phyloP scores from a whole-genome alignment of 352 stramenopile species.

The Globisporangium perplexum region DNA sequence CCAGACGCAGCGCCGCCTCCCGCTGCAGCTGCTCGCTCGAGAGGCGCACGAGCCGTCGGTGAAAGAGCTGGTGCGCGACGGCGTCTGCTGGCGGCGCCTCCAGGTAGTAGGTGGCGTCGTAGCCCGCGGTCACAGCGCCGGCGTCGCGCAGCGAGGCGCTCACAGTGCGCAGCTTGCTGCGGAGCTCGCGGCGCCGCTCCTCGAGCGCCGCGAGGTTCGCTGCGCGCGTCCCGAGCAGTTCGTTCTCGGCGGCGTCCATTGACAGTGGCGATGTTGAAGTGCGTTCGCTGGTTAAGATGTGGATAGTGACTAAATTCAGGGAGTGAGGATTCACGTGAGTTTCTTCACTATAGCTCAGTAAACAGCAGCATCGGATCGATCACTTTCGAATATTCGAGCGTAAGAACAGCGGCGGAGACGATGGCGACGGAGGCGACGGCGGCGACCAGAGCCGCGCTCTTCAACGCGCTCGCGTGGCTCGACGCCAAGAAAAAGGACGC shows the following conservation, averaged over 20 bases:
- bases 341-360: neutral
- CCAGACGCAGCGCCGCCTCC: conserved; percentile 24
- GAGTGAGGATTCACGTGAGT: neutral
- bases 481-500: conserved; percentile 55
- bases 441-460: conserved; percentile 48
- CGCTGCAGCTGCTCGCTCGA: conserved; percentile 12
- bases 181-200: conserved; percentile 31
- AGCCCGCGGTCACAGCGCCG: conserved; percentile 47
- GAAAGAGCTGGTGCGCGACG: conserved; percentile 25
- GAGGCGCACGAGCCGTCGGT: conserved; percentile 13
- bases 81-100: conserved; percentile 19
- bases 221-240: neutral
- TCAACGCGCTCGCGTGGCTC: conserved; percentile 70
- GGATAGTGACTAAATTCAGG: neutral
- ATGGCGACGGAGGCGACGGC: conserved; percentile 15
- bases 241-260: neutral
- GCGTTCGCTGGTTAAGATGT: neutral
- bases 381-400: conserved; percentile 15
- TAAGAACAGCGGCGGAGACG: neutral
- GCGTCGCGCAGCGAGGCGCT: conserved; percentile 34
- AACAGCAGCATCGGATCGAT: conserved; percentile 2
- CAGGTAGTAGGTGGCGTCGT: conserved; percentile 47
- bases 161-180: conserved; percentile 28
- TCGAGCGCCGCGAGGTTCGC: conserved; percentile 29
- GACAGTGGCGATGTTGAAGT: conserved; percentile 2